Evolutionary conservation across 2,329 filamentous ascomycete species (phyloP).

Genomic region (Exophiala calicioides): DNA sequence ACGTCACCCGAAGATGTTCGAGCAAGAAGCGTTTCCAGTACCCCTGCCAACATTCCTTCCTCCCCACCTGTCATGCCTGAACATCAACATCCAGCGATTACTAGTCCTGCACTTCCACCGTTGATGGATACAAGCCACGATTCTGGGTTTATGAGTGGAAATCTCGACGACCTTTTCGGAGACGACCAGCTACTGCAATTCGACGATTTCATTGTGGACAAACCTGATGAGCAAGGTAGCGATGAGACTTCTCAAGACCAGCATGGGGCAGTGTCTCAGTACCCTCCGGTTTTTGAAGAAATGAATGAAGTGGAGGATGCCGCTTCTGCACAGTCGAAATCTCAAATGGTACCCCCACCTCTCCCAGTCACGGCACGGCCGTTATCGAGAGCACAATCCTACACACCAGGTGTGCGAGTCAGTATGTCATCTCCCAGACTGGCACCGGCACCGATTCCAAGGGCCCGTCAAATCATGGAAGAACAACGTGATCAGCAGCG

Average conservation of each 20-base stretch:
- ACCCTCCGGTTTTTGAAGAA: constrained; percentile 28
- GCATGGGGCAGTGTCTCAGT: constrained; percentile 1
- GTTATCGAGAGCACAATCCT: constrained; percentile 25
- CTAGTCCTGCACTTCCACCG: constrained; percentile 72
- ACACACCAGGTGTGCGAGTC: constrained; percentile 15
- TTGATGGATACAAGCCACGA: constrained; percentile 59
- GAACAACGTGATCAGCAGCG: constrained; percentile 28
- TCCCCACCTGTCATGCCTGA: constrained; percentile 79
- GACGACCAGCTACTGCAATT: constrained; percentile 28
- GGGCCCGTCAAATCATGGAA: constrained; percentile 30
- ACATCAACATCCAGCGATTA: constrained; percentile 51
- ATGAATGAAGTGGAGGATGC: constrained; percentile 13
- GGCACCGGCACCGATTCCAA: constrained; percentile 30
- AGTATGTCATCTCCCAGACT: constrained; percentile 28
- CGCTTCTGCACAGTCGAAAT: constrained; percentile 11
- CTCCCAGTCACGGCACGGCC: constrained; percentile 15
- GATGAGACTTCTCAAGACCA: constrained; percentile 6
- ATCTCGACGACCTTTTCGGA: constrained; percentile 51
- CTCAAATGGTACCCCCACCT: constrained; percentile 25
- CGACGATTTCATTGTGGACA: constrained; percentile 28
- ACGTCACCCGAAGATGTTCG: constrained; percentile 54
- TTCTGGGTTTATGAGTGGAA: constrained; percentile 84
- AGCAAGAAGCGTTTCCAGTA: constrained; percentile 58
- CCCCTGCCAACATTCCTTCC: constrained; percentile 80
- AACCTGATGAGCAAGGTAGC: constrained; percentile 14